Evolutionary conservation across 192 early-diverging fungal genomes (phyloP), one percentile per base, ranked within the genome.

Genomic region (Martensiomyces pterosporus): DNA sequence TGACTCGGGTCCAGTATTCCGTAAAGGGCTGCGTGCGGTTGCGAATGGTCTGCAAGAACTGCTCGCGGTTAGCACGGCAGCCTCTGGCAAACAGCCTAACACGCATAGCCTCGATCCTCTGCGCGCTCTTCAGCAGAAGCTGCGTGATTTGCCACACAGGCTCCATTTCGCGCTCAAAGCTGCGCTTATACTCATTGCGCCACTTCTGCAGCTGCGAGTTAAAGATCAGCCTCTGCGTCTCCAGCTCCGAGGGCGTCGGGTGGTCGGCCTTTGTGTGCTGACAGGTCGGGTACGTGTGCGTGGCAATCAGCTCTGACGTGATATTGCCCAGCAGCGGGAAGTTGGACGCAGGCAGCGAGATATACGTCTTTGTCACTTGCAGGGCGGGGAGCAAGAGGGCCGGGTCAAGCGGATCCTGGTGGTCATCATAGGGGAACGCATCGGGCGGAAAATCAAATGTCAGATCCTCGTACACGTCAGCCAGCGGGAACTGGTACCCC

Each of bases 291-390:
- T 82, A 74, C 54, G 80, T 78, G 56, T 88, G 86, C 55, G 76
- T 81, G n/a, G 82, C 77, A 9, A 83, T 75, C 35, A 82, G 72
- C 47, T 85, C 82, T 19, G 65, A 77, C 18, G 82, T 86, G 42
- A 88, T 74, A 44, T 83, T 79, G 41, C 84, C 85, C 22, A 89
- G 56, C 24, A 85, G 55, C 34, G 79, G 80, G 40, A 87, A 89
- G 26, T 64, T 60, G 5, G 82, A 64, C 9, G 79, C 79, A 4
- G 80, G 76, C 41, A 89, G 64, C 34, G 80, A 67, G 27, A 85
- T 71, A n/a, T 75, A 66, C 33, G 78, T 71, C 42, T 82, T 80
- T 33, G 86, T 80, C 46, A 87, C 80, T 13, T 82, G 68, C 39
- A 89, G 64, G 4, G 79, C 78, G 36, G 84, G 79, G 39, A 89